Base-by-base conservation (phyloP, 2,329 filamentous ascomycete species). In the Mycocentrospora acerina region DNA sequence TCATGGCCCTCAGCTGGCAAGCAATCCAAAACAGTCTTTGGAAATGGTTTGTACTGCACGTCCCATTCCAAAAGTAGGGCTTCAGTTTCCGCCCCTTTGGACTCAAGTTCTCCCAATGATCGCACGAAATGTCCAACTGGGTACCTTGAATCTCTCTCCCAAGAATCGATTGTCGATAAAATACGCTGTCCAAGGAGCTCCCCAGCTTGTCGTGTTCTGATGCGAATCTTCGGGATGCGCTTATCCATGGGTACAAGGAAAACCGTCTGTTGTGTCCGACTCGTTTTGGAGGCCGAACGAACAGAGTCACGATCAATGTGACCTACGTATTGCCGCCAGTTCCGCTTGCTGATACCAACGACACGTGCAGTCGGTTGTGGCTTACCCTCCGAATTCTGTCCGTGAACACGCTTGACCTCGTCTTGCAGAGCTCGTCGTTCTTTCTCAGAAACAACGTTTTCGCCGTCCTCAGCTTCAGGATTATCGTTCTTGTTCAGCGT, bases 171-270 rank as follows among this genome's bases (percentile, higher is more conserved):
- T 0, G 90, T 90, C 28, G 96, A 88, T 9, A 98, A 70, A 33
- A 98, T 83, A 40, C 94, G 84, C 74, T 97, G 93, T 4, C 93
- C 93, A 18, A 96, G 70, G 4, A 98, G 78, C 58, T 95, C 89
- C 12, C 83, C 82, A 16, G 90, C 90, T 68, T 97, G 93, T 35
- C 93, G 80, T 9, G 93, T 97, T 34, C 90, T 84, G 37, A 98
- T 82, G 30, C 90, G 82, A 57, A 98, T 96, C 73, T 97, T 98
- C 2, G 93, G 93, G 15, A 98, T 87, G 58, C 89, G 86, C 75
- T 95, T 97, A 69, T 98, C 91, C 91, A 98, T 97, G 4, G 93
- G 90, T 32, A 97, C 83, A 13, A 98, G 77, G 69, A 98, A 98
- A 11, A 98, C 90, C 12, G 82, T 94, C 63, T 96, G 90, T 63